Conservation (phyloP, 495 filamentous ascomycete genomes). For the Penicillium manginii region DNA sequence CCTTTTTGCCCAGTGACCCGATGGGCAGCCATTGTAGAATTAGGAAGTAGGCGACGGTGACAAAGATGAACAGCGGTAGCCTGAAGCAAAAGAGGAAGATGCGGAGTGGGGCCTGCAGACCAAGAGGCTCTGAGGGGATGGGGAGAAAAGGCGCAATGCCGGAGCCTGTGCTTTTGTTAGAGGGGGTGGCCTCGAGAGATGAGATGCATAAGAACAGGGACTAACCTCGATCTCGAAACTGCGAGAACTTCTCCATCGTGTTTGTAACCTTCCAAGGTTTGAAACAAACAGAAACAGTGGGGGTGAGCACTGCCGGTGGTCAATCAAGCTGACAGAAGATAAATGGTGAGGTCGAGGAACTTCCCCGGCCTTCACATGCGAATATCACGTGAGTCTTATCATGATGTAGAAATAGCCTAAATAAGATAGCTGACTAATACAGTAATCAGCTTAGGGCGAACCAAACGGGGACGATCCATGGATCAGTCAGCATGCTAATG, state of each 20-base stretch:
- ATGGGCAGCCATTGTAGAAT: conserved; percentile 85
- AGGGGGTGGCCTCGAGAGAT: not conserved
- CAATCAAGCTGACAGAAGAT: not conserved
- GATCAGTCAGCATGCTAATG: no score
- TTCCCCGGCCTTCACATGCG: conserved; percentile 2
- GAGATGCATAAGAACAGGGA: conserved; percentile 5
- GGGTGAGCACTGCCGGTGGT: no score
- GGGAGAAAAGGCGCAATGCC: conserved; percentile 96
- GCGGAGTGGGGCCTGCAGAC: conserved; percentile 63
- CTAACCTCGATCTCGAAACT: conserved; percentile 91
- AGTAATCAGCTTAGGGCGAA: not conserved
- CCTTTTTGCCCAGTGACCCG: conserved; percentile 77
- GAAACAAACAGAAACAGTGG: no score
- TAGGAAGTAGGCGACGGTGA: conserved; percentile 71
- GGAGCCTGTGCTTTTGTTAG: conserved; percentile 62
- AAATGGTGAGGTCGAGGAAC: not conserved
- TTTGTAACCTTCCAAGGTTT: not conserved
- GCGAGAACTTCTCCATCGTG: conserved; percentile 94
- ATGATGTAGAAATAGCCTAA: conserved; percentile 1
- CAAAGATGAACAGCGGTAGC: conserved; percentile 74
- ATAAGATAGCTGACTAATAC: not conserved
- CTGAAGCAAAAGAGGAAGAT: conserved; percentile 78
- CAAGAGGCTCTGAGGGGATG: conserved; percentile 61
- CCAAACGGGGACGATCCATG: no score
- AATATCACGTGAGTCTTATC: not conserved